These are phyloP conservation scores for Syzygium malaccense DNA, from an alignment of 441 rosid genomes.

Conservation along the genomic window DNA sequence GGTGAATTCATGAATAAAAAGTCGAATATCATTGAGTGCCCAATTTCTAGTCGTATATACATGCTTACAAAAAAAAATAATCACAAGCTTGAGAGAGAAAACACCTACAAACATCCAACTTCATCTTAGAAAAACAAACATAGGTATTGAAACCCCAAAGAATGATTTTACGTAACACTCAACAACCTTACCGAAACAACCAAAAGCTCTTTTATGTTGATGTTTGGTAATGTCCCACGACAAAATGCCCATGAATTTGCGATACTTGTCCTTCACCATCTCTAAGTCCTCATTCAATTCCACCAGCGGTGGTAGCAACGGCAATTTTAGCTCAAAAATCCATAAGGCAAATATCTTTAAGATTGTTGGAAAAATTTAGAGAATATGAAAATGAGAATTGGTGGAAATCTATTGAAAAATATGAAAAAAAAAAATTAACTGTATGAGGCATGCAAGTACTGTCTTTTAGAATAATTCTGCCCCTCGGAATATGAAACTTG, in stretches of 20 bases:
- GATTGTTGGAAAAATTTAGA: neutral
- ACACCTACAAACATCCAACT: neutral
- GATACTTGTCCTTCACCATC: neutral
- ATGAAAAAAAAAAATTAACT: neutral
- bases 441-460: neutral
- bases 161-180: neutral
- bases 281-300: neutral
- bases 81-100: neutral
- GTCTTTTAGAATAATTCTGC: neutral
- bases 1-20: no score
- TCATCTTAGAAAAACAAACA: neutral
- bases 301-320: neutral
- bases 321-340: neutral
- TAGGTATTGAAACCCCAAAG: neutral
- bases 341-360: neutral
- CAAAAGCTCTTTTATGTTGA: neutral
- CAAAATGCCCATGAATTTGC: neutral
- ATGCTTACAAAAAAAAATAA: no score
- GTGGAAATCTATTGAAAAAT: neutral
- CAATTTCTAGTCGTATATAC: no score
- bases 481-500: accelerated
- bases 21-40: no score
- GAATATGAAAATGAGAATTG: neutral
- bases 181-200: neutral
- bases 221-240: neutral